A percentile compares a stretch with the other conserved stretches of the same genome.
These are phyloP conservation scores for Rosa hybrid DNA, from an alignment of 331 rosid genomes.

Conservation along the genomic window DNA sequence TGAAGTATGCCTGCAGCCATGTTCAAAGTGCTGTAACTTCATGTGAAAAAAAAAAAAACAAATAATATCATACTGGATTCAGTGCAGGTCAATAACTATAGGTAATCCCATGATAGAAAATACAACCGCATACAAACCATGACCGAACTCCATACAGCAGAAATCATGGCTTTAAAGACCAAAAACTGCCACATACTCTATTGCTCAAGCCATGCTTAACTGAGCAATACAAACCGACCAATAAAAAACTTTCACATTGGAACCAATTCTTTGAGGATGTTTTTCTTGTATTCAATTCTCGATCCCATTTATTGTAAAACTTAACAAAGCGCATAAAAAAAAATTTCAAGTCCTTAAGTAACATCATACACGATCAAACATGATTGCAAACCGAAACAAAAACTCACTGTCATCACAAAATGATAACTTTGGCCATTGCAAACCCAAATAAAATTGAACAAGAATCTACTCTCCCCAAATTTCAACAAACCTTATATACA, in stretches of 20 bases:
- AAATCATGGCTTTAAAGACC: not conserved
- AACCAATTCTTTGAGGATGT: not conserved
- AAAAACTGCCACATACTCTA: not conserved
- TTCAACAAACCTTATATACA: not conserved
- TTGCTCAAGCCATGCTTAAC: not conserved
- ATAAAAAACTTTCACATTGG: not conserved
- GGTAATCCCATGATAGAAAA: not conserved
- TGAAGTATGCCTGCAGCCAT: constrained; percentile 82
- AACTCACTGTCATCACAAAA: not conserved
- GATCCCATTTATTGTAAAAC: not conserved
- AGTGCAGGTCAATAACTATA: not conserved
- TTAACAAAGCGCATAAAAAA: not conserved
- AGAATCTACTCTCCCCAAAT: not conserved
- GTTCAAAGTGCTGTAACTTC: not conserved
- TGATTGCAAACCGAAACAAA: too few species aligned
- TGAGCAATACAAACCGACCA: not conserved
- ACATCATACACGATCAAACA: not conserved
- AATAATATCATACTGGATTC: not conserved
- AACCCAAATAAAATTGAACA: not conserved
- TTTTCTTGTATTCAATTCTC: too few species aligned
- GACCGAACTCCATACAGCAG: not conserved
- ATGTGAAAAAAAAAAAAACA: not conserved
- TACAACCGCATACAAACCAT: not conserved
- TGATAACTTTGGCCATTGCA: too few species aligned
- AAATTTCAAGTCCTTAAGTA: not conserved